phyloP scores from a whole-genome alignment of 1,284 basidiomycete genomes.

The Sporisorium sorghi region DNA sequence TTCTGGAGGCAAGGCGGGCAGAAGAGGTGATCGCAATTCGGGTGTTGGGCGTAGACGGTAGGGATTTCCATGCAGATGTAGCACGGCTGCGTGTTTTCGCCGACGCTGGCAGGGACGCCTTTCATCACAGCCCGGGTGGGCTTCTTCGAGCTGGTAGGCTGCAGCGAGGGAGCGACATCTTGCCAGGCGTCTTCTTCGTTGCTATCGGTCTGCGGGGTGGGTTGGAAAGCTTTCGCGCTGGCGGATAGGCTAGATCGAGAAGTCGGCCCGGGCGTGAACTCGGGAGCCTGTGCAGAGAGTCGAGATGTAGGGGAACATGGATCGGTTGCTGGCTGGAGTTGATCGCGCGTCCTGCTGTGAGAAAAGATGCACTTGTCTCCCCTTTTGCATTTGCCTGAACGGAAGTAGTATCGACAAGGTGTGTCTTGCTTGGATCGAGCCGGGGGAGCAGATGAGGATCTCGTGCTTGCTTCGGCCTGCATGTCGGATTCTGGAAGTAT shows the following conservation, averaged over 20 bases:
- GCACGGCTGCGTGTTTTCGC: constrained; percentile 24
- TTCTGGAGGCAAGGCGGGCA: constrained; percentile 34
- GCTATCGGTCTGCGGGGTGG: not conserved
- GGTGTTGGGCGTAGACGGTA: constrained; percentile 33
- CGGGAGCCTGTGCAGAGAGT: constrained; percentile 17
- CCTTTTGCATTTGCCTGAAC: constrained; percentile 41
- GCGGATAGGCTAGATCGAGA: constrained; percentile 14
- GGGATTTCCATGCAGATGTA: constrained; percentile 50
- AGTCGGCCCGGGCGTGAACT: constrained; percentile 8
- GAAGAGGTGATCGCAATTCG: constrained; percentile 49
- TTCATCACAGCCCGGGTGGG: not conserved
- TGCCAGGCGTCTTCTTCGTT: constrained; percentile 18
- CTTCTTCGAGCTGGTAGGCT: not conserved
- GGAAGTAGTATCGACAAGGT: constrained; percentile 36
- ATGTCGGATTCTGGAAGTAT: constrained; percentile 2
- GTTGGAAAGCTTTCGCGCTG: constrained; percentile 17
- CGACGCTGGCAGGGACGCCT: constrained; percentile 20
- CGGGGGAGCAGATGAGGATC: not conserved
- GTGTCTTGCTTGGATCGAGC: constrained; percentile 1
- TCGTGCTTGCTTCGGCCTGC: constrained; percentile 15
- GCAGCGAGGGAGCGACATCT: not conserved
- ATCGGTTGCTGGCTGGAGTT: not conserved
- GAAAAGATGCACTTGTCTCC: constrained; percentile 41
- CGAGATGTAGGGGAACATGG: not conserved
- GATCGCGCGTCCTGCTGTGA: constrained; percentile 9